A percentile compares a stretch with the other conserved stretches of the same genome.
Conservation (phyloP, 805 yeast genomes). For the Pichia pseudocactophila region DNA sequence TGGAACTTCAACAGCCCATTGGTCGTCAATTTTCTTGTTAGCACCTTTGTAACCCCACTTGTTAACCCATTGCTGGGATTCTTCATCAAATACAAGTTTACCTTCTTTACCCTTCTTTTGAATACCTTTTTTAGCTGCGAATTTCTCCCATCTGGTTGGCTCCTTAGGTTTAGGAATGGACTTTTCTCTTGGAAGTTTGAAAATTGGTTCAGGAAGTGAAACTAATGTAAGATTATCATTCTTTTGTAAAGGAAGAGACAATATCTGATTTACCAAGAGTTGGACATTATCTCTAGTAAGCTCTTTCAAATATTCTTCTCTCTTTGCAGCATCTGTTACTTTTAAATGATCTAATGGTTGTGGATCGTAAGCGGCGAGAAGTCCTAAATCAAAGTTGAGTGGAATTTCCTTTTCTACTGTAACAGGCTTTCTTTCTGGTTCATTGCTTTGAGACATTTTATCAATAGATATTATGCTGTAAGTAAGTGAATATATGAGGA, state of each 20-base stretch:
- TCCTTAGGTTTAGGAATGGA: slow-evolving; percentile 89
- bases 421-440: slow-evolving; percentile 46
- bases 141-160: slow-evolving; percentile 92
- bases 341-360: slow-evolving; percentile 68
- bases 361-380: slow-evolving; percentile 81
- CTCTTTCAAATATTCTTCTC: slow-evolving; percentile 54
- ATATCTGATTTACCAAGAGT: slow-evolving; percentile 78
- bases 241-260: slow-evolving; percentile 81
- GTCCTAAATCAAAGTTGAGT: slow-evolving; percentile 81
- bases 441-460: not conserved
- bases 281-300: slow-evolving; percentile 90
- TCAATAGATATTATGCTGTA: no score
- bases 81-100: slow-evolving; percentile 85
- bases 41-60: slow-evolving; percentile 97
- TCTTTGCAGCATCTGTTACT: slow-evolving; percentile 42
- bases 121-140: slow-evolving; percentile 94
- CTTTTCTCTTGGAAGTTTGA: slow-evolving; percentile 88
- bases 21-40: slow-evolving; percentile 78
- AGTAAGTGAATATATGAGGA: not conserved
- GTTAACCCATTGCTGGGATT: slow-evolving; percentile 88
- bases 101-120: slow-evolving; percentile 83
- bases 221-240: slow-evolving; percentile 76
- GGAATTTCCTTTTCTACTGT: slow-evolving; percentile 91
- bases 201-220: slow-evolving; percentile 73
- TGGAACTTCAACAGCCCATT: slow-evolving; percentile 94